Conservation (phyloP, 176 grass and related monocot genomes). For the Guadua angustifolia region DNA sequence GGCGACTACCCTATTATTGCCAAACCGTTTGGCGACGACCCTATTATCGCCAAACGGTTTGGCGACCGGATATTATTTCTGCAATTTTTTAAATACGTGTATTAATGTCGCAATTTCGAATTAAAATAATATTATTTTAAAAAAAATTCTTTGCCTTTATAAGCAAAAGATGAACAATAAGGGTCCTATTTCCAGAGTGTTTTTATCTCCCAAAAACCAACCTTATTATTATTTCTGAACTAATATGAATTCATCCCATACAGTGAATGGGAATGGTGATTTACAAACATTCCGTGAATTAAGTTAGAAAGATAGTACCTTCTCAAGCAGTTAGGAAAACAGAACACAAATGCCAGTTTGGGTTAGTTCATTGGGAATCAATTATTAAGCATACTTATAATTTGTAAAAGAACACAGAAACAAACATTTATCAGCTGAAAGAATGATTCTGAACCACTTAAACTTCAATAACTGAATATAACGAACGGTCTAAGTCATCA, state of each 20-base stretch:
- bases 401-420: neutral
- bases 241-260: neutral
- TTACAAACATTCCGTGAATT: neutral
- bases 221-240: neutral
- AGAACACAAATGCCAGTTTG: neutral
- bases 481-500: neutral
- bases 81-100: no score
- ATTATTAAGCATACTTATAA: neutral
- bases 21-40: no score
- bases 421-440: neutral
- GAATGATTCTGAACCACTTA: neutral
- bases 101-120: no score
- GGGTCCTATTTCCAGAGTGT: neutral
- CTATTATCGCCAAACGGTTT: no score
- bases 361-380: neutral
- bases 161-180: constrained; percentile 1
- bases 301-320: neutral
- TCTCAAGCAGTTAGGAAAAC: neutral
- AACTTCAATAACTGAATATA: neutral
- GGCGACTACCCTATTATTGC: no score
- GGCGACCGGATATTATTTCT: no score
- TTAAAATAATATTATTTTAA: no score
- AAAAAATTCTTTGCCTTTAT: constrained; percentile 27
- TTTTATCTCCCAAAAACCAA: neutral
- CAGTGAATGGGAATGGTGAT: neutral